Base-by-base conservation (phyloP, 345 rosid species). In the Citrus medica region DNA sequence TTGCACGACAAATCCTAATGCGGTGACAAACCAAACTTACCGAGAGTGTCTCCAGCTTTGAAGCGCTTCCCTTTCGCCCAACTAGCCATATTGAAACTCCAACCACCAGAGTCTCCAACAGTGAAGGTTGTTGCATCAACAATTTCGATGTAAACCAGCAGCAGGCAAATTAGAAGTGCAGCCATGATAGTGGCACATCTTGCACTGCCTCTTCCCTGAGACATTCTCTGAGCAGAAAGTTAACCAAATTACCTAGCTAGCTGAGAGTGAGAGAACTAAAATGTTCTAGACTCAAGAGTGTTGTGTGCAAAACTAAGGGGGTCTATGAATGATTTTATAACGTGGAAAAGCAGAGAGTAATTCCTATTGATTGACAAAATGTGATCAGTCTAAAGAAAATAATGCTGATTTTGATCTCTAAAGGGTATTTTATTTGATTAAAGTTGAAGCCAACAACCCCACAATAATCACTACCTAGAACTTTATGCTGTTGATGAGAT, bases 61-160 rank as follows among this genome's bases (percentile, higher is more conserved):
- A 89, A 89, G n/a, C 76, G 27, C 81, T 89, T 89, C 38, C 92
- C 92, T 67, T 80, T 75, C 9, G 90, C 78, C 92, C 90, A 89
- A 24, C 6, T 35, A 24, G 17, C 85, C 67, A 76, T 24, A 73
- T 84, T 80, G 40, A 83, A 86, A 14, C 80, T 75, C 92, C 92
- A 89, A 51, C 92, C 90, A 9, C 60, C 46, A 7, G 89, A 56
- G 76, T 63, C 92, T 14, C 92, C 90, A 3, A 89, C 90, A 0
- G 79, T 71, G 63, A 76, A 86, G 63, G 80, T 84, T 3, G 89
- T 85, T 2, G 86, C 89, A 16, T 75, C 25, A 63, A 77, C 81
- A 3, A 35, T 65, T n/a, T 75, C 79, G 24, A 76, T 21, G 22
- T 69, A 65, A 58, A 62, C 75, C 33, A 81, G 56, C 35, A 86